Percentiles rank a stretch among this genome's conserved stretches.
phyloP scores from a whole-genome alignment of 2,329 filamentous ascomycete genomes.

The Diaporthe humulicola region DNA sequence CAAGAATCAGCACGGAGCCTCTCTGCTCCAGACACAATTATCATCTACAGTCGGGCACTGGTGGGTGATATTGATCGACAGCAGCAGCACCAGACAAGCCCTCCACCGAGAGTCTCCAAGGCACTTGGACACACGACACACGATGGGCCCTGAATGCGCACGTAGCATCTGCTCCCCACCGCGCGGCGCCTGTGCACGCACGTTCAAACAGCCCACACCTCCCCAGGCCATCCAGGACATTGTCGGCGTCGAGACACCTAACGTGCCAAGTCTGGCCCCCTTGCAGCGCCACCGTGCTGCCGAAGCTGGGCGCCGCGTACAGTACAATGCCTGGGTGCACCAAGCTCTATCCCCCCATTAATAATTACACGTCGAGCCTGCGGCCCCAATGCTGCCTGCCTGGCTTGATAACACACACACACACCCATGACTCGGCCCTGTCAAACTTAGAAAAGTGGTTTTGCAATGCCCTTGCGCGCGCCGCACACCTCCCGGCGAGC shows the following conservation, averaged over 20 bases:
- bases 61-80: background rate
- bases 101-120: background rate
- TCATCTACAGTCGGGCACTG: background rate
- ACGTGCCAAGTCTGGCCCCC: constrained; percentile 25
- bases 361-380: background rate
- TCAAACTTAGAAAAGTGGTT: constrained; percentile 31
- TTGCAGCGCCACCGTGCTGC: constrained; percentile 7
- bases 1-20: background rate
- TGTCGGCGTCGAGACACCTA: constrained; percentile 9
- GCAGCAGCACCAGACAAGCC: background rate
- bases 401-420: background rate
- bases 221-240: background rate
- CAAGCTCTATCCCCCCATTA: background rate
- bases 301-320: constrained; percentile 17
- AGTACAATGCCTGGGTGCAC: background rate
- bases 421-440: constrained; percentile 29
- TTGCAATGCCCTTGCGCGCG: constrained; percentile 12
- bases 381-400: background rate
- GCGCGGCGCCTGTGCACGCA: constrained; percentile 1
- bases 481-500: background rate
- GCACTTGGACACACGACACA: background rate
- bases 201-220: background rate
- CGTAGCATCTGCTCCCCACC: constrained; percentile 13
- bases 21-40: background rate
- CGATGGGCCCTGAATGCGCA: background rate